Percentiles rank a stretch among this genome's conserved stretches.
phyloP scores from a whole-genome alignment of 495 filamentous ascomycete genomes.

The Talaromyces stipitatus region DNA sequence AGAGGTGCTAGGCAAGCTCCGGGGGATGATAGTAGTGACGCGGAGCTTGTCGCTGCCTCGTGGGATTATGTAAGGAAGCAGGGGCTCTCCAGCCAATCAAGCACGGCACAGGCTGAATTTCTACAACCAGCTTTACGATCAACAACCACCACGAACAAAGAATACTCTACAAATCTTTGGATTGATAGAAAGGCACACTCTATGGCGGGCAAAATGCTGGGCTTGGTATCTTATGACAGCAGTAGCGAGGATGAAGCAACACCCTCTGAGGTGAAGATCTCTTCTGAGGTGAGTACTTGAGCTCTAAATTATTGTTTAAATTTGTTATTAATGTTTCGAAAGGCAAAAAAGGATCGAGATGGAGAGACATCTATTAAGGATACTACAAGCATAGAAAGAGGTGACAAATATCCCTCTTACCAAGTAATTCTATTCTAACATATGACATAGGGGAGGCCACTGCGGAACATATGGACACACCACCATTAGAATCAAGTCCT shows the following conservation, averaged over 20 bases:
- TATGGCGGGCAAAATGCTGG: conserved; percentile 42
- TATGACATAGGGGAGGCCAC: not conserved
- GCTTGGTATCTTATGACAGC: conserved; percentile 65
- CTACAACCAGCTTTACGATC: not conserved
- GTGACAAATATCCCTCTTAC: not conserved
- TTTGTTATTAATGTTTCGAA: not conserved
- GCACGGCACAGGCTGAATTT: not conserved
- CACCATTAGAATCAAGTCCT: not conserved
- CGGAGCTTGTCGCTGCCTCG: conserved; percentile 9
- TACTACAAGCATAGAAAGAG: not conserved
- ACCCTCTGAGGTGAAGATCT: not conserved
- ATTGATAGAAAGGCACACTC: not conserved
- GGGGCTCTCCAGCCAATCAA: conserved; percentile 6
- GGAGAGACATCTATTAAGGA: not conserved
- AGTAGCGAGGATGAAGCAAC: conserved; percentile 66
- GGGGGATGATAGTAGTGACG: conserved; percentile 6
- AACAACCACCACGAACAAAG: not conserved
- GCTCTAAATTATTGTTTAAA: not conserved
- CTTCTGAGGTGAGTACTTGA: not conserved
- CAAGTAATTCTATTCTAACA: not conserved
- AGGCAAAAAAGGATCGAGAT: conserved; percentile 14
- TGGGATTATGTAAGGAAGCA: conserved; percentile 3
- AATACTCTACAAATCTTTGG: not conserved
- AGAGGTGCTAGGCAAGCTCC: conserved; percentile 10
- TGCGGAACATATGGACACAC: not conserved